Evolutionary conservation across 164 flowering plant genomes (phyloP).

Genomic region (Amborella trichopoda): DNA sequence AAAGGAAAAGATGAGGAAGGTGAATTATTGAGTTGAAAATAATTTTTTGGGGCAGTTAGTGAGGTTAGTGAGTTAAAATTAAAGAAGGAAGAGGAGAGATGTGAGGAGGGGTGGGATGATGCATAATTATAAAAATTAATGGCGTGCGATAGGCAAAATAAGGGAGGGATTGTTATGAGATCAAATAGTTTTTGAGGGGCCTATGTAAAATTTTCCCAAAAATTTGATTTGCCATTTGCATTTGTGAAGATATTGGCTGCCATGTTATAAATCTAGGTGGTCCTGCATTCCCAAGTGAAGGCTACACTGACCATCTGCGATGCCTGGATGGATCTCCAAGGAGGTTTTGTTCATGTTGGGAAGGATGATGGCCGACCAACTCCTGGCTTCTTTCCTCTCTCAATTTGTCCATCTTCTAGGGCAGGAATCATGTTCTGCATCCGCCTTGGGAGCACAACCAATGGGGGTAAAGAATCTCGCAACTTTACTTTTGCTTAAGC

Average conservation of each 20-base stretch:
- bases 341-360: constrained; percentile 72
- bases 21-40: too few species aligned
- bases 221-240: neutral
- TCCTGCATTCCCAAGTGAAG: constrained; percentile 82
- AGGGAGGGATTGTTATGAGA: too few species aligned
- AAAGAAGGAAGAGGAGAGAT: too few species aligned
- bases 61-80: too few species aligned
- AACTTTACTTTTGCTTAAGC: too few species aligned
- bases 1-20: too few species aligned
- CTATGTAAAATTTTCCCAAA: too few species aligned
- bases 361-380: constrained; percentile 60
- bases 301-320: constrained; percentile 68
- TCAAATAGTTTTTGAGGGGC: too few species aligned
- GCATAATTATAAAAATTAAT: too few species aligned
- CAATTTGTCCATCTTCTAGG: constrained; percentile 59
- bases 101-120: too few species aligned
- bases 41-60: too few species aligned
- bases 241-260: neutral
- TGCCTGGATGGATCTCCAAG: constrained; percentile 98
- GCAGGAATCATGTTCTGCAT: constrained; percentile 80
- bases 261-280: constrained; percentile 76
- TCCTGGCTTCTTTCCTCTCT: constrained; percentile 72
- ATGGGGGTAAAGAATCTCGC: constrained; percentile 58
- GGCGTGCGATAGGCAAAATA: too few species aligned
- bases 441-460: constrained; percentile 26